Conservation (phyloP, 768 basidiomycete species). For the Naematelia encephala region DNA sequence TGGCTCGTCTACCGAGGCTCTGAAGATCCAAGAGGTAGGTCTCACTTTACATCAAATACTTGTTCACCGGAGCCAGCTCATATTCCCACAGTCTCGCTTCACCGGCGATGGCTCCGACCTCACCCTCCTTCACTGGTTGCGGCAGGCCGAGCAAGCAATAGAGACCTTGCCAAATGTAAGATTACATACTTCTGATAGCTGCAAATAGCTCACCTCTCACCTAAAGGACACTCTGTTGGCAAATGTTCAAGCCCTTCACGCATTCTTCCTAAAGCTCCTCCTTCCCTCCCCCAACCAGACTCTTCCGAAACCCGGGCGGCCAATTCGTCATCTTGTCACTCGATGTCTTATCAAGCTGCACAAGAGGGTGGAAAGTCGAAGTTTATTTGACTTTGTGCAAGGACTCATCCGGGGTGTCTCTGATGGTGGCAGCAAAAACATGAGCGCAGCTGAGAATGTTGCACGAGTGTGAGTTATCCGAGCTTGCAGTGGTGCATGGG, state of each 20-base stretch:
- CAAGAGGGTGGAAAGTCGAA: slow-evolving; percentile 73
- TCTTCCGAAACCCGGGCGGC: slow-evolving; percentile 82
- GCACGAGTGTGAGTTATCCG: slow-evolving; percentile 17
- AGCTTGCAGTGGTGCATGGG: background rate
- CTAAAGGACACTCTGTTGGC: slow-evolving; percentile 25
- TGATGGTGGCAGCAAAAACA: slow-evolving; percentile 61
- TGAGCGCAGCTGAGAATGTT: slow-evolving; percentile 35
- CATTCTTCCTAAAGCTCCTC: slow-evolving; percentile 60
- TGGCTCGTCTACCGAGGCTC: slow-evolving; percentile 1
- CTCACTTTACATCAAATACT: background rate
- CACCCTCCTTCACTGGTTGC: slow-evolving; percentile 41
- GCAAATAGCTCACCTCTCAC: slow-evolving; percentile 5
- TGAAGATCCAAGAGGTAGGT: slow-evolving; percentile 4
- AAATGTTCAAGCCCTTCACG: slow-evolving; percentile 28
- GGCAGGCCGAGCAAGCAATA: slow-evolving; percentile 45
- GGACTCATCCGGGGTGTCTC: slow-evolving; percentile 68
- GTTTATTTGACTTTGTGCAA: slow-evolving; percentile 82
- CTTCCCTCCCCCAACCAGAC: slow-evolving; percentile 55
- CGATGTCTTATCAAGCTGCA: slow-evolving; percentile 74
- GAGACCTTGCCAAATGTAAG: slow-evolving; percentile 27
- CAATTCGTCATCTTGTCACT: slow-evolving; percentile 71
- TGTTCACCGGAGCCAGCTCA: background rate
- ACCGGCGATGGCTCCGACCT: slow-evolving; percentile 42
- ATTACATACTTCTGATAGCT: background rate
- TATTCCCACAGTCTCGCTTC: slow-evolving; percentile 31